Conservation (phyloP, 441 rosid species). For the Erodium texanum region DNA sequence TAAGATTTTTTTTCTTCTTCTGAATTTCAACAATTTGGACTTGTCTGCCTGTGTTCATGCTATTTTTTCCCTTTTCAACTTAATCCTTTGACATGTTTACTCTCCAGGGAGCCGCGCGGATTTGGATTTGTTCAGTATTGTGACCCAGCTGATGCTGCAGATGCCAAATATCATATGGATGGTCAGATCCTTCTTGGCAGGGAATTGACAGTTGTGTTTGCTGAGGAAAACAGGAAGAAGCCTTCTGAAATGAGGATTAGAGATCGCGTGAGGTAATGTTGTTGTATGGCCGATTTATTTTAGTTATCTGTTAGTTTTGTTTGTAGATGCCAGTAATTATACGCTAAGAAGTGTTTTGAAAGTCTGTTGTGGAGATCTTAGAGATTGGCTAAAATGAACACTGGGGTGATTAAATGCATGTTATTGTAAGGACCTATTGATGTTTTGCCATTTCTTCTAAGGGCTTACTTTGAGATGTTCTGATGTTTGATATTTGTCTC, state of each 20-base stretch:
- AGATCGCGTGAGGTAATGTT: constrained; percentile 44
- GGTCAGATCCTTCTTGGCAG: constrained; percentile 55
- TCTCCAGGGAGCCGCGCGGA: constrained; percentile 74
- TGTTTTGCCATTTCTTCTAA: background rate
- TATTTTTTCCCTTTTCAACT: too few species aligned
- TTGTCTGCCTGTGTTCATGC: background rate
- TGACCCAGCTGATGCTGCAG: constrained; percentile 60
- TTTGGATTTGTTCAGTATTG: constrained; percentile 63
- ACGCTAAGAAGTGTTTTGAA: background rate
- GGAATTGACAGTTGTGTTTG: constrained; percentile 54
- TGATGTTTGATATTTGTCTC: constrained; percentile 5
- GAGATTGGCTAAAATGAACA: background rate
- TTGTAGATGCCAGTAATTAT: background rate
- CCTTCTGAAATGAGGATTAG: constrained; percentile 71
- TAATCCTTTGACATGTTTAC: constrained; percentile 11
- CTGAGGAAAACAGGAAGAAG: constrained; percentile 63
- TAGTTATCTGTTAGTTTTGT: background rate
- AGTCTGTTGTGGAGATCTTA: background rate
- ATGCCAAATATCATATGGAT: constrained; percentile 61
- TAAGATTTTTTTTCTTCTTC: constrained; percentile 11
- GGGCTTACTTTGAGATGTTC: background rate
- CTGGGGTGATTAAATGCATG: too few species aligned
- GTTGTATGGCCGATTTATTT: background rate
- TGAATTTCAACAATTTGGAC: background rate
- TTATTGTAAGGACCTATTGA: background rate